Evolutionary conservation across 192 early-diverging fungal genomes (phyloP).

Genomic region (Piromyces sp.): DNA sequence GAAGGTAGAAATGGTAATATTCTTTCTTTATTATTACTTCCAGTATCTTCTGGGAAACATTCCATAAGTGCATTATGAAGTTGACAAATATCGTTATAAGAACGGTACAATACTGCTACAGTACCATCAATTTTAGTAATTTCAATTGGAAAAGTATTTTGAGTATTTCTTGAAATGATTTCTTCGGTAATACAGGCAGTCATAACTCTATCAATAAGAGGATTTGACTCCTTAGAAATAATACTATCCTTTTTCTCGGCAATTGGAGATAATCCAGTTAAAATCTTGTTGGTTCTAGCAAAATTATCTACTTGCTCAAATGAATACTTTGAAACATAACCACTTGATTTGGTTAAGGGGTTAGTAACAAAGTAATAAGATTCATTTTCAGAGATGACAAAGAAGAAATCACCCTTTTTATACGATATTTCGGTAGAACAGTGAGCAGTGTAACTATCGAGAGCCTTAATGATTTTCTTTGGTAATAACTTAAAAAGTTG

Average conservation of each 20-base stretch:
- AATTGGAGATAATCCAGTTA: background rate
- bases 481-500: background rate
- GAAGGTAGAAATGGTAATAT: background rate
- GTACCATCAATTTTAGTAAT: background rate
- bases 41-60: background rate
- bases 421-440: background rate
- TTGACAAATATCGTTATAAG: background rate
- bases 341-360: background rate
- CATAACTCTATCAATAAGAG: background rate
- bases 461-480: background rate
- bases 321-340: background rate
- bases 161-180: background rate
- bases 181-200: background rate
- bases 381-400: background rate
- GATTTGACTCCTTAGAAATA: too few species aligned
- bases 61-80: background rate
- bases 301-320: background rate
- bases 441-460: background rate
- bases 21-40: background rate
- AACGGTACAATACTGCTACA: background rate
- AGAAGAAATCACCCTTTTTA: background rate
- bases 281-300: background rate
- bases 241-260: background rate
- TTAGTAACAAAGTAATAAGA: background rate
- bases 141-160: background rate